A percentile compares a stretch with the other conserved stretches of the same genome.
Evolutionary conservation across 108 stramenopile genomes (phyloP).

Genomic region (Nitzschia palea): DNA sequence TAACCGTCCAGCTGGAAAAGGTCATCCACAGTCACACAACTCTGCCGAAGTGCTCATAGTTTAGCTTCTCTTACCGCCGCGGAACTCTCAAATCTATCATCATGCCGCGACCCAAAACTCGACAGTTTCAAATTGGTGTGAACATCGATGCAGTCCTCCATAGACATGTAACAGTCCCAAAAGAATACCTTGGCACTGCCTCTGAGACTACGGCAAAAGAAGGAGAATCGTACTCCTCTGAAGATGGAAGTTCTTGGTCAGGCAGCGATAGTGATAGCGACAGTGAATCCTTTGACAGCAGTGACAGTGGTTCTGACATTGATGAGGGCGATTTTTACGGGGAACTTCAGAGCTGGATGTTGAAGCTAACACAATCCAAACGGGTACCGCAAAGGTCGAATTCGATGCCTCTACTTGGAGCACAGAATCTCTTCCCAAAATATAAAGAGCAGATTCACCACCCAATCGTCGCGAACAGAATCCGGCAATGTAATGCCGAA

Average conservation of each 20-base stretch:
- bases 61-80: no score
- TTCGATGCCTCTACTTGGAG: neutral
- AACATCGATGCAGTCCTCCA: neutral
- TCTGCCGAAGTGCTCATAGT: neutral
- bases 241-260: neutral
- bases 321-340: neutral
- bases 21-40: no score
- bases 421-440: neutral
- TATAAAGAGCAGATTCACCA: conserved; percentile 4
- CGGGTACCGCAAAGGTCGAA: neutral
- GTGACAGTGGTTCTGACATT: neutral
- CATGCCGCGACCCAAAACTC: neutral
- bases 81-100: no score
- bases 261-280: conserved; percentile 1
- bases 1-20: no score
- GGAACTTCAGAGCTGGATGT: neutral
- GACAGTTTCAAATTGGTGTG: conserved; percentile 2
- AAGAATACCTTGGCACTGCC: neutral
- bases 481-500: neutral
- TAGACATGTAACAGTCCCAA: neutral
- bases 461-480: neutral
- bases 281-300: neutral
- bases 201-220: neutral
- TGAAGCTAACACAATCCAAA: neutral
- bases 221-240: neutral